Conservation (phyloP, 2,329 filamentous ascomycete species). For the Cercospora janseana region DNA sequence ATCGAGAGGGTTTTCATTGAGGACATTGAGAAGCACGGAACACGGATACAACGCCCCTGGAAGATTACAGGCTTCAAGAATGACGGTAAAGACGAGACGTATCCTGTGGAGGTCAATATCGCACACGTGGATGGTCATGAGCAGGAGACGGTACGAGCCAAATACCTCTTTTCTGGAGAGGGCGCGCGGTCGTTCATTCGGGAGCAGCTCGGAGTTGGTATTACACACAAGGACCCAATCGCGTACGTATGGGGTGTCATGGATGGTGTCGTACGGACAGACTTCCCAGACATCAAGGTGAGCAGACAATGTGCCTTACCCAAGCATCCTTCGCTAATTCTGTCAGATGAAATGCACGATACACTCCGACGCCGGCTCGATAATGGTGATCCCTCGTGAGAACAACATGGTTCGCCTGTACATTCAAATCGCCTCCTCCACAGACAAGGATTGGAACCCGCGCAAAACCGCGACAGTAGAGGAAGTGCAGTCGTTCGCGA, state of each 20-base stretch:
- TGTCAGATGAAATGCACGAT: constrained; percentile 66
- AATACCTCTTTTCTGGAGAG: constrained; percentile 64
- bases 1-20: constrained; percentile 62
- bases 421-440: constrained; percentile 62
- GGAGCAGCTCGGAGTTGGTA: constrained; percentile 64
- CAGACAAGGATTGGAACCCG: constrained; percentile 60
- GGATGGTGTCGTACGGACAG: constrained; percentile 62
- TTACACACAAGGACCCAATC: constrained; percentile 62
- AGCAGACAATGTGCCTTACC: background rate
- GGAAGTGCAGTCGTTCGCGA: constrained; percentile 58
- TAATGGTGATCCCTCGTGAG: constrained; percentile 61
- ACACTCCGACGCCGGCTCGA: constrained; percentile 61
- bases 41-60: constrained; percentile 58
- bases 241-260: constrained; percentile 66
- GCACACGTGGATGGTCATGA: constrained; percentile 71
- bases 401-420: constrained; percentile 56
- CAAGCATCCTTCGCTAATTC: constrained; percentile 3
- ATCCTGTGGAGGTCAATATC: constrained; percentile 77
- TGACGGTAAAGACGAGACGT: constrained; percentile 61
- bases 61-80: constrained; percentile 62
- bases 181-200: constrained; percentile 61
- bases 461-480: constrained; percentile 59
- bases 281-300: constrained; percentile 63
- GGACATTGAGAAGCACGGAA: constrained; percentile 60
- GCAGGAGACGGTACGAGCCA: constrained; percentile 63